These are phyloP conservation scores for Neofusicoccum umdonicola DNA, from an alignment of 2,329 filamentous ascomycete species.

Conservation along the genomic window DNA sequence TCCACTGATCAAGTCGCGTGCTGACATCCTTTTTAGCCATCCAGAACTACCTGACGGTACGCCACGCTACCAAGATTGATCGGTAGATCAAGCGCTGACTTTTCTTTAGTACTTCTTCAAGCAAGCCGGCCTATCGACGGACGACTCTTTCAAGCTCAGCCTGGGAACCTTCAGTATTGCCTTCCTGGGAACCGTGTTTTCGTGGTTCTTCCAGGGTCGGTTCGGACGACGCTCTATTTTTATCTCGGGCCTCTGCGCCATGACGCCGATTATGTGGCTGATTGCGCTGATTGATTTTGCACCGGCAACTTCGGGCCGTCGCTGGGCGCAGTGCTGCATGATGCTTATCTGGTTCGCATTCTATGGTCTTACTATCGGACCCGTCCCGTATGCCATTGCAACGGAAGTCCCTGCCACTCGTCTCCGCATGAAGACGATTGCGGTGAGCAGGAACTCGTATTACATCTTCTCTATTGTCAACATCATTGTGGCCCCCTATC, in stretches of 20 bases:
- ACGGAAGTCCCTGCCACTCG: slow-evolving; percentile 78
- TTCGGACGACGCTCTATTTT: slow-evolving; percentile 74
- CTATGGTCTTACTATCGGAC: slow-evolving; percentile 84
- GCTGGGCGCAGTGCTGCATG: slow-evolving; percentile 19
- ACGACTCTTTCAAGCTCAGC: slow-evolving; percentile 44
- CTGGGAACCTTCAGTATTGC: slow-evolving; percentile 60
- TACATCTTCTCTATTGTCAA: slow-evolving; percentile 78
- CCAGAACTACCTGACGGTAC: slow-evolving; percentile 40
- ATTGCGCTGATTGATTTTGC: slow-evolving; percentile 64
- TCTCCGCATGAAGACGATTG: slow-evolving; percentile 87
- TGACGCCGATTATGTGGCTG: slow-evolving; percentile 78
- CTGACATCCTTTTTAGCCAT: slow-evolving; percentile 28
- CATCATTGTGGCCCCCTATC: slow-evolving; percentile 79
- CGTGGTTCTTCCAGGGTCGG: slow-evolving; percentile 78
- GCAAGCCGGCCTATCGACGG: slow-evolving; percentile 43
- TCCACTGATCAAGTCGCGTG: not conserved
- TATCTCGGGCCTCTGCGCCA: slow-evolving; percentile 57
- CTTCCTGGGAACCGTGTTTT: slow-evolving; percentile 73
- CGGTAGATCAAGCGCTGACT: not conserved
- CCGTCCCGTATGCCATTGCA: slow-evolving; percentile 83
- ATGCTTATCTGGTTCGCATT: slow-evolving; percentile 53
- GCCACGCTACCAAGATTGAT: not conserved
- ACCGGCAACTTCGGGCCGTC: not conserved
- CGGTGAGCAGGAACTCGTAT: slow-evolving; percentile 71
- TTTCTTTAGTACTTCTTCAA: slow-evolving; percentile 42